Evolutionary conservation across 306 rosid species (phyloP), one percentile per base, ranked within the genome.

Genomic region (Inga laurina): DNA sequence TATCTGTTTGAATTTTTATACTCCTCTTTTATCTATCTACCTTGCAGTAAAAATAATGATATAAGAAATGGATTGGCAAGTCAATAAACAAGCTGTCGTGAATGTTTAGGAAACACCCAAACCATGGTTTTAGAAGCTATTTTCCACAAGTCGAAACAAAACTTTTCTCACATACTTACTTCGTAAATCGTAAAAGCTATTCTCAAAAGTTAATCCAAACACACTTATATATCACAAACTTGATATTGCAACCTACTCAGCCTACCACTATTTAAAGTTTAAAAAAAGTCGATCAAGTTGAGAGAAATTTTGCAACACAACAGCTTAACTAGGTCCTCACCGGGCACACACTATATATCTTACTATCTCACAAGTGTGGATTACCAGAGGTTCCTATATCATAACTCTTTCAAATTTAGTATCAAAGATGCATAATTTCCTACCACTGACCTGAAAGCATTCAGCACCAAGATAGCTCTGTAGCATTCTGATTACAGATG

Each of bases 381-480:
- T 24, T 44, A 75, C 24, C 27, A 39, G n/a, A 75, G 8, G 35
- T 48, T 83, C 85, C 65, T 54, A 24, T 84, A 69, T 81, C 37
- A 18, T 62, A 51, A 32, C 16, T 56, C 48, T 44, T 74, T 64
- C 70, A 79, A 82, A 51, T 52, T 75, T 75, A 24, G 74, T 61
- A 79, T 21, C 70, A 34, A 75, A 77, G 69, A 72, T 56, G 44
- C 80, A 62, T 74, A 49, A 48, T 32, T n/a, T 57, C 81, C 37
- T 4, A 75, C 34, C 79, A 88, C 88, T 67, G 56, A 93, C 99
- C 98, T 95, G 99, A 89, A 95, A 95, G 86, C 82, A 48, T 79
- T 91, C 92, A 8, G 97, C 97, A 54, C 99, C 99, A 22, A 95
- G 99, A 86, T 93, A 95, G 88, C 97, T 95, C 76, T 95, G 98